Conservation (phyloP, 2,329 filamentous ascomycete genomes). For the Pseudogymnoascus sp. region DNA sequence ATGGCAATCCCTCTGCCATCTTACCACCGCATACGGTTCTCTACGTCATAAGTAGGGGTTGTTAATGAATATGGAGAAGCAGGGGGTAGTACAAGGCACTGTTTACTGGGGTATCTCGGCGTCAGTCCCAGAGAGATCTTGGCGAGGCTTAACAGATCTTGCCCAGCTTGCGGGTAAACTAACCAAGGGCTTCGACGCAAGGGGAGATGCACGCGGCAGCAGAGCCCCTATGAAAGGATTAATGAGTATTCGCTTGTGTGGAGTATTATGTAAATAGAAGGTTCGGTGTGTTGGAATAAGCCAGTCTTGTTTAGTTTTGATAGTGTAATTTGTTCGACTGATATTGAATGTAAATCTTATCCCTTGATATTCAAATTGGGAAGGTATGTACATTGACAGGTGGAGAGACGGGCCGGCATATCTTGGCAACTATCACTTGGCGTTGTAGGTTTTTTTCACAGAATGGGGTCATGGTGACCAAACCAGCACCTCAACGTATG, state of each 20-base stretch:
- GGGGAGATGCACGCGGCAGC: background rate
- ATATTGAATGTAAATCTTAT: background rate
- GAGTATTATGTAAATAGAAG: background rate
- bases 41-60: background rate
- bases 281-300: background rate
- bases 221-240: background rate
- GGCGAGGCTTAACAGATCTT: conserved; percentile 5
- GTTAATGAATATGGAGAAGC: background rate
- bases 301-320: background rate
- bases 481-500: background rate
- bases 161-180: background rate
- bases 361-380: background rate
- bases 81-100: background rate
- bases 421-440: background rate
- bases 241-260: background rate
- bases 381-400: background rate
- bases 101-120: background rate
- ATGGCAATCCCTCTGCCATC: background rate
- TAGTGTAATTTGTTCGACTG: background rate
- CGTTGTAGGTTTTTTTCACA: background rate
- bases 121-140: background rate
- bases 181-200: background rate
- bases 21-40: background rate
- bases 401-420: background rate
- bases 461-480: background rate